Conservation (phyloP, 371 early-diverging fungal species). For the Mortierella sp. region DNA sequence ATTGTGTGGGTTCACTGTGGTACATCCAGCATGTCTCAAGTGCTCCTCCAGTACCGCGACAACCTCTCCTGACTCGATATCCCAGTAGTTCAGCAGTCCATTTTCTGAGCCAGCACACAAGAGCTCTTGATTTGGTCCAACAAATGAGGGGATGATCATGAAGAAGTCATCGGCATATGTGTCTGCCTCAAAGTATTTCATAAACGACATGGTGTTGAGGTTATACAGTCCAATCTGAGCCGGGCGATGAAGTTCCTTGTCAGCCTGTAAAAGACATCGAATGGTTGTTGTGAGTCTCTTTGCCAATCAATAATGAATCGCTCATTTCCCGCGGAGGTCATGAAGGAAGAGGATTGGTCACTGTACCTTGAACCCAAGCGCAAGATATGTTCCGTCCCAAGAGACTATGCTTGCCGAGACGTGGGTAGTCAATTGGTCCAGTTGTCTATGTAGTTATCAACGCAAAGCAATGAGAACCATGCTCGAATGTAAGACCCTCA, state of each 20-base stretch:
- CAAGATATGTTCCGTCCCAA: neutral
- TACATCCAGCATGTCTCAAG: slow-evolving; percentile 25
- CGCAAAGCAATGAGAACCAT: neutral
- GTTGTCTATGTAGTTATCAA: neutral
- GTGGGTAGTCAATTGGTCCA: neutral
- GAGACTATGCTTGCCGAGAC: neutral
- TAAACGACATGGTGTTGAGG: slow-evolving; percentile 13
- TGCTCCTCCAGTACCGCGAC: slow-evolving; percentile 29
- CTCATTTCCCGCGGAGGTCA: too few relatives aligned
- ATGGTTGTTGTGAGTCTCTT: slow-evolving; percentile 5
- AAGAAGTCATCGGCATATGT: slow-evolving; percentile 1
- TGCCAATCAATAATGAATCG: neutral
- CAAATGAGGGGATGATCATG: slow-evolving; percentile 19
- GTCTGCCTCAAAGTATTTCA: slow-evolving; percentile 29
- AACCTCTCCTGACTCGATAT: slow-evolving; percentile 33
- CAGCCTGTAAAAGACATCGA: neutral
- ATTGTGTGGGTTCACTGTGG: slow-evolving; percentile 1
- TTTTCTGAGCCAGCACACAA: slow-evolving; percentile 27
- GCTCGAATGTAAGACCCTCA: too few relatives aligned
- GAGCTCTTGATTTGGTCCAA: slow-evolving; percentile 25
- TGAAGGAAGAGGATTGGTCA: too few relatives aligned
- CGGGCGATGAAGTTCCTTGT: slow-evolving; percentile 10
- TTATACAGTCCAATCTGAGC: slow-evolving; percentile 25
- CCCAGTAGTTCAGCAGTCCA: slow-evolving; percentile 31
- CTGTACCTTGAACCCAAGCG: slow-evolving; percentile 6